Evolutionary conservation across 768 basidiomycete genomes (phyloP).

Genomic region (Leccinum variicolor): DNA sequence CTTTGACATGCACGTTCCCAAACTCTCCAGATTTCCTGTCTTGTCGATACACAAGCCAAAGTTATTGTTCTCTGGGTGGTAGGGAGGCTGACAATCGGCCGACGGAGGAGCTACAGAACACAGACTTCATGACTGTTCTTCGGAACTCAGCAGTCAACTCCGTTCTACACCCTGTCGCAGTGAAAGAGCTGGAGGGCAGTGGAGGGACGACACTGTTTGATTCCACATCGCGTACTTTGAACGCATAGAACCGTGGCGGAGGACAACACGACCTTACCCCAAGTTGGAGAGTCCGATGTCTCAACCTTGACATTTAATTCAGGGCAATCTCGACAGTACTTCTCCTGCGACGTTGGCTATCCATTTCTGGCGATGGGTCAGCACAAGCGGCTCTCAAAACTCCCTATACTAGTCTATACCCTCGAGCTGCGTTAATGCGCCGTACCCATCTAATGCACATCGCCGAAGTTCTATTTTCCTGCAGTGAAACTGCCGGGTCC

Average conservation of each 20-base stretch:
- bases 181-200: conserved; percentile 96
- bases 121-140: conserved; percentile 70
- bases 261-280: conserved; percentile 59
- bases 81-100: conserved; percentile 81
- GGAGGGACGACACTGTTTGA: conserved; percentile 94
- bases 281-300: conserved; percentile 80
- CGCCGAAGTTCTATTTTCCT: no score
- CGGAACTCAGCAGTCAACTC: conserved; percentile 93
- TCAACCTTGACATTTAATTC: conserved; percentile 84
- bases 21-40: conserved; percentile 81
- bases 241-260: conserved; percentile 75
- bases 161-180: conserved; percentile 87
- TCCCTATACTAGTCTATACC: no score
- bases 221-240: conserved; percentile 84
- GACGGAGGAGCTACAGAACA: conserved; percentile 73
- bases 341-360: conserved; percentile 67
- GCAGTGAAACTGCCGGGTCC: no score
- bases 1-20: conserved; percentile 70
- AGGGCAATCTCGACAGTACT: conserved; percentile 59
- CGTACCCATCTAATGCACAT: no score
- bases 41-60: conserved; percentile 80
- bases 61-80: conserved; percentile 94
- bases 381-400: conserved; percentile 66
- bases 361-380: conserved; percentile 98
- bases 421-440: no score